Conservation (phyloP, 352 stramenopile species). For the Thraustochytrium striatum region DNA sequence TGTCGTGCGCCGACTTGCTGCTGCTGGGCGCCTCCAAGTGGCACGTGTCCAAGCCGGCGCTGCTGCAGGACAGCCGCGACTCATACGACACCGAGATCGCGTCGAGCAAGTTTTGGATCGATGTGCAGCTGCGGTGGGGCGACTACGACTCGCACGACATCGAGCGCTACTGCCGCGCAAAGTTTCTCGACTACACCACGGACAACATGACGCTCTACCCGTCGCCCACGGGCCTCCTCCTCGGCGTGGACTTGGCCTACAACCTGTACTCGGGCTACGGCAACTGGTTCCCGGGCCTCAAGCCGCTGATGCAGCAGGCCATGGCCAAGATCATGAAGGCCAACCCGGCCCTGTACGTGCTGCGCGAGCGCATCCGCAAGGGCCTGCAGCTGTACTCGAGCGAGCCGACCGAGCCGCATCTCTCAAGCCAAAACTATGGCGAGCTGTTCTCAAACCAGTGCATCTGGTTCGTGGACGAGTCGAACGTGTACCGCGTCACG, state of each 20-base stretch:
- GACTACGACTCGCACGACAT: slow-evolving; percentile 99
- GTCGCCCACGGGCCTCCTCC: slow-evolving; percentile 93
- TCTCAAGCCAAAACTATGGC: slow-evolving; percentile 99
- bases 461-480: slow-evolving; percentile 99
- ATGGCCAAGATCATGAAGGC: slow-evolving; percentile 99
- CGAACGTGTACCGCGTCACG: slow-evolving; percentile 97
- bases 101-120: slow-evolving; percentile 99
- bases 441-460: slow-evolving; percentile 99
- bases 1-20: slow-evolving; percentile 96
- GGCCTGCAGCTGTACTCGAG: slow-evolving; percentile 98
- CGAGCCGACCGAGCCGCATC: slow-evolving; percentile 98
- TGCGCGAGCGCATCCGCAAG: slow-evolving; percentile 98
- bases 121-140: slow-evolving; percentile 98
- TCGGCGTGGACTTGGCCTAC: slow-evolving; percentile 97
- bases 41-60: slow-evolving; percentile 78
- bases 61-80: slow-evolving; percentile 89
- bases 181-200: slow-evolving; percentile 99
- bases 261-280: slow-evolving; percentile 99
- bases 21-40: slow-evolving; percentile 99
- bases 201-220: slow-evolving; percentile 99
- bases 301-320: slow-evolving; percentile 97
- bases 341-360: slow-evolving; percentile 98
- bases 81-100: slow-evolving; percentile 92
- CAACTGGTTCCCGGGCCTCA: slow-evolving; percentile 98
- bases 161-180: slow-evolving; percentile 95